A percentile compares a stretch with the other conserved stretches of the same genome.
Conservation (phyloP, 192 early-diverging fungal species). For the Phlyctochytrium planicorne region DNA sequence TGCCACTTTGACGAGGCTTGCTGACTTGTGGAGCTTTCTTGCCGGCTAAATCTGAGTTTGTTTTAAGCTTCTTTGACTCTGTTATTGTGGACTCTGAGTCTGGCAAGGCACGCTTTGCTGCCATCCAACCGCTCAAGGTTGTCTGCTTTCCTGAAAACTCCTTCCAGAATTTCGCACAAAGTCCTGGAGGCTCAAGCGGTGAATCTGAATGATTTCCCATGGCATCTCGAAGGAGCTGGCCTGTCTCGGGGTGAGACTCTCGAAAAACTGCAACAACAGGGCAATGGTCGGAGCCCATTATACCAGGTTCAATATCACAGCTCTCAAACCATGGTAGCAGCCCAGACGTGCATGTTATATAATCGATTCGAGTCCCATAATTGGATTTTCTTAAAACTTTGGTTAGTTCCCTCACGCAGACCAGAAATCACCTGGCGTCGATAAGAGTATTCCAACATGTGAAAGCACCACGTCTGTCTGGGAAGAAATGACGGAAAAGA, state of each 20-base stretch:
- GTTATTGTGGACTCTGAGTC: too few relatives aligned
- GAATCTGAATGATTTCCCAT: conserved; percentile 1
- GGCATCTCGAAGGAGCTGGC: conserved; percentile 10
- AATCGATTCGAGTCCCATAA: conserved; percentile 74
- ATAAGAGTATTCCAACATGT: conserved; percentile 75
- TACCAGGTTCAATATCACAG: conserved; percentile 54
- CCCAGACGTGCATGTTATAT: conserved; percentile 55
- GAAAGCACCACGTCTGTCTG: conserved; percentile 45
- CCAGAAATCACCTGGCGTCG: conserved; percentile 55
- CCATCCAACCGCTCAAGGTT: conserved; percentile 43
- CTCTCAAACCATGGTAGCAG: conserved; percentile 61
- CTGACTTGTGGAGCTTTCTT: too few relatives aligned
- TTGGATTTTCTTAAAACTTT: conserved; percentile 34
- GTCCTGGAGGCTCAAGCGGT: conserved; percentile 23
- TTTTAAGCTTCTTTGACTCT: too few relatives aligned
- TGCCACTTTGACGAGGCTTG: too few relatives aligned
- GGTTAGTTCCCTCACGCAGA: conserved; percentile 4
- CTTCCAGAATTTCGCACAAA: conserved; percentile 58
- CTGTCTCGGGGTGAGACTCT: conserved; percentile 26
- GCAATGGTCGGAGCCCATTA: conserved; percentile 82
- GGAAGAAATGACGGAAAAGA: conserved; percentile 63
- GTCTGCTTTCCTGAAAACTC: conserved; percentile 60
- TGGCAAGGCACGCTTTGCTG: not conserved
- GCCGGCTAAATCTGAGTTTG: too few relatives aligned
- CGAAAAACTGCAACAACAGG: conserved; percentile 50